These are phyloP conservation scores for Calonectria crousiana DNA, from an alignment of 2,329 filamentous ascomycete genomes.

Conservation along the genomic window DNA sequence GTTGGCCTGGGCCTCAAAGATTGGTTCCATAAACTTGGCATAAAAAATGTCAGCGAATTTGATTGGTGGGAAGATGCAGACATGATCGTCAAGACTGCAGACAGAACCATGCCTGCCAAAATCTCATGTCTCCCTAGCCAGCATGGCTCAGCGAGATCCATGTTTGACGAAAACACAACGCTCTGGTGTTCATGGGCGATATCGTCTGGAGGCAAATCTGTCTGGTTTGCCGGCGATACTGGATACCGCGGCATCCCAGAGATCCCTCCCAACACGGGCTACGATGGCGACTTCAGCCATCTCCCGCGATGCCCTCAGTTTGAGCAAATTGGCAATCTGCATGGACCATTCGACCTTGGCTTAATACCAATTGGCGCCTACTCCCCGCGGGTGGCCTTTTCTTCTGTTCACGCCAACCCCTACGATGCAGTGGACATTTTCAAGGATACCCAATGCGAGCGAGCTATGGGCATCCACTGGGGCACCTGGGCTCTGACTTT, in stretches of 20 bases:
- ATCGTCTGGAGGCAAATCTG: background rate
- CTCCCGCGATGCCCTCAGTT: background rate
- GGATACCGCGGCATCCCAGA: background rate
- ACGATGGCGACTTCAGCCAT: background rate
- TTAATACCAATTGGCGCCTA: background rate
- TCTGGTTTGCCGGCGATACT: background rate
- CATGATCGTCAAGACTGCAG: background rate
- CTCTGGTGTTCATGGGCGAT: background rate
- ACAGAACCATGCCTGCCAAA: background rate
- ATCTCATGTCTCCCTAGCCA: background rate
- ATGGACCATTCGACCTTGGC: background rate
- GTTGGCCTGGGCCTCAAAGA: background rate
- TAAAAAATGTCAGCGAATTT: background rate
- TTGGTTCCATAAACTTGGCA: background rate
- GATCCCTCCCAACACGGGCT: background rate
- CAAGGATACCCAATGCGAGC: background rate
- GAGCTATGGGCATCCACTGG: background rate
- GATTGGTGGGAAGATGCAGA: constrained; percentile 7
- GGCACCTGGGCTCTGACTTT: background rate
- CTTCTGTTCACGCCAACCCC: background rate
- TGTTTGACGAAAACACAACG: background rate
- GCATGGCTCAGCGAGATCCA: background rate
- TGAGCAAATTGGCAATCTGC: background rate
- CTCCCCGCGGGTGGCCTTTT: background rate
- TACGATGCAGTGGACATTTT: background rate